A percentile compares a stretch with the other conserved stretches of the same genome.
These are phyloP conservation scores for Auriscalpium vulgare DNA, from an alignment of 768 basidiomycete genomes.

Conservation along the genomic window DNA sequence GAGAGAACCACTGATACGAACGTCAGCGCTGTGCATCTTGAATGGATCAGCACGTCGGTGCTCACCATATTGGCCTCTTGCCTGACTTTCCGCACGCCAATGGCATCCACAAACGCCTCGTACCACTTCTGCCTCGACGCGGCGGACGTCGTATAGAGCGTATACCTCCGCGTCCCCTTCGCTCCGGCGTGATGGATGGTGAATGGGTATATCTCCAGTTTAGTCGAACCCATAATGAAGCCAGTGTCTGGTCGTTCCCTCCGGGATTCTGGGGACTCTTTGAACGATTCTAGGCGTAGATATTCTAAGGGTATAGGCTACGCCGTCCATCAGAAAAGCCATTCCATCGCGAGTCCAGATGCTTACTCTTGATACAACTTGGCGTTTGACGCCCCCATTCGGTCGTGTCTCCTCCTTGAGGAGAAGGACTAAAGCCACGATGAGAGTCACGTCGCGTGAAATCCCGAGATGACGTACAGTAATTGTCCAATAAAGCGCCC, in stretches of 20 bases:
- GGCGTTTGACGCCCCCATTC: slow-evolving; percentile 39
- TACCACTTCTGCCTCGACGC: slow-evolving; percentile 55
- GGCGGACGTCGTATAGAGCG: slow-evolving; percentile 58
- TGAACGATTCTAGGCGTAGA: slow-evolving; percentile 64
- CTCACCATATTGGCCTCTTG: slow-evolving; percentile 70
- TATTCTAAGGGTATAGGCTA: slow-evolving; percentile 79
- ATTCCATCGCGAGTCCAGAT: neutral
- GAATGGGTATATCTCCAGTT: slow-evolving; percentile 63
- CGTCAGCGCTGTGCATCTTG: too few species aligned
- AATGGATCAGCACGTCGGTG: neutral
- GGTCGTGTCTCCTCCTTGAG: slow-evolving; percentile 51
- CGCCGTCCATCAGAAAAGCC: neutral
- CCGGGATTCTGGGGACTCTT: slow-evolving; percentile 48
- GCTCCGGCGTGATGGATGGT: slow-evolving; percentile 65
- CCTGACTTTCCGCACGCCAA: slow-evolving; percentile 53
- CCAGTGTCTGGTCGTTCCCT: slow-evolving; percentile 53
- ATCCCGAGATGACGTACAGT: slow-evolving; percentile 39
- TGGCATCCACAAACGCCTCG: slow-evolving; percentile 48
- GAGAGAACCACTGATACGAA: slow-evolving; percentile 53
- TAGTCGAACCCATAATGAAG: slow-evolving; percentile 46
- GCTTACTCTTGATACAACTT: slow-evolving; percentile 61
- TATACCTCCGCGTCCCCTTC: slow-evolving; percentile 54
- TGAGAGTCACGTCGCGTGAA: neutral
- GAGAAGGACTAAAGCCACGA: slow-evolving; percentile 43
- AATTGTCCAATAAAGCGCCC: slow-evolving; percentile 69